These are phyloP conservation scores for Gryganskiella cystojenkinii DNA, from an alignment of 192 early-diverging fungal species.

Conservation along the genomic window DNA sequence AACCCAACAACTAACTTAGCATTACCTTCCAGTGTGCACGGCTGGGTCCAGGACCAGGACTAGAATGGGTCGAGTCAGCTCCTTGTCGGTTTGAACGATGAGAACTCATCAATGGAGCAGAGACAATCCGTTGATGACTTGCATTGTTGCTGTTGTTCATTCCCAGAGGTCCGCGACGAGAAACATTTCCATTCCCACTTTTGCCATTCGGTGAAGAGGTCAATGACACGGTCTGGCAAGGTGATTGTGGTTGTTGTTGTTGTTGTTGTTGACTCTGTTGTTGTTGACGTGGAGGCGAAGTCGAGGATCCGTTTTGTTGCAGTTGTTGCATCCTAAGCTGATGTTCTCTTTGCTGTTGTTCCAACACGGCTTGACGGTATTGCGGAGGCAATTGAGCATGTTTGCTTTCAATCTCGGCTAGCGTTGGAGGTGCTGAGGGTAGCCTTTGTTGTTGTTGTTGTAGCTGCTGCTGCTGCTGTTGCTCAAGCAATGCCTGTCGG, in stretches of 20 bases:
- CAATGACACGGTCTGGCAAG: slow-evolving; percentile 10
- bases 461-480: not conserved
- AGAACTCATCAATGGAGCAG: slow-evolving; percentile 23
- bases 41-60: slow-evolving; percentile 11
- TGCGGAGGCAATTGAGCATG: slow-evolving; percentile 1
- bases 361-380: slow-evolving; percentile 14
- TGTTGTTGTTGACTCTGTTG: no score
- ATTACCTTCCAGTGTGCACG: slow-evolving; percentile 53
- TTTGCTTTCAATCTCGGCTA: not conserved
- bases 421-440: slow-evolving; percentile 3
- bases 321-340: no score
- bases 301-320: slow-evolving; percentile 10
- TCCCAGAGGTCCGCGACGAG: not conserved
- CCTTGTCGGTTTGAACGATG: slow-evolving; percentile 16
- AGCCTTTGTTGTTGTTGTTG: slow-evolving; percentile 3
- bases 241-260: no score
- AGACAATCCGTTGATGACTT: slow-evolving; percentile 25
- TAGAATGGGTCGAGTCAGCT: not conserved
- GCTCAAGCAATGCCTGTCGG: slow-evolving; percentile 41
- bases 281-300: slow-evolving; percentile 11
- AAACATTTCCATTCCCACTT: slow-evolving; percentile 4
- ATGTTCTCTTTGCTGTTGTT: slow-evolving; percentile 40
- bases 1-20: no score
- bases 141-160: no score
- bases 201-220: slow-evolving; percentile 27